Percentiles rank a stretch among this genome's conserved stretches.
Evolutionary conservation across 2,329 filamentous ascomycete genomes (phyloP).

Genomic region (Tolypocladium amazonense): DNA sequence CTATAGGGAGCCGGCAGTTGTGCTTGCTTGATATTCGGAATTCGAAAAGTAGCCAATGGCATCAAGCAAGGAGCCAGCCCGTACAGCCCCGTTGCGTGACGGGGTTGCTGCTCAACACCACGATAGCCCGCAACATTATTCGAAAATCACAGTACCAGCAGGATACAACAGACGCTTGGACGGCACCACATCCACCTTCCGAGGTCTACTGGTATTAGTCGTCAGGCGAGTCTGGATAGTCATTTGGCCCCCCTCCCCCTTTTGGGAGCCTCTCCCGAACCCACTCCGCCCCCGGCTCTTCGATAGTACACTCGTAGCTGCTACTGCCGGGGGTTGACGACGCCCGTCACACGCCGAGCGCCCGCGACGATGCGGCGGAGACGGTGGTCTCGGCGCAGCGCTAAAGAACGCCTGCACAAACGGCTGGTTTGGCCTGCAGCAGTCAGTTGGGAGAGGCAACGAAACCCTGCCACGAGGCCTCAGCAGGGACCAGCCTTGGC

Average conservation of each 20-base stretch:
- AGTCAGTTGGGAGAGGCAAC: not conserved
- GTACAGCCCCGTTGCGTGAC: not conserved
- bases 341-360: not conserved
- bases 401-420: constrained; percentile 4
- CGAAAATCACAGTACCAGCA: not conserved
- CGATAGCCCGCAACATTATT: not conserved
- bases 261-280: not conserved
- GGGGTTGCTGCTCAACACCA: too few species aligned
- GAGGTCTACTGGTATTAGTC: not conserved
- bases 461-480: not conserved
- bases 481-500: not conserved
- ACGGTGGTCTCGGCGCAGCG: not conserved
- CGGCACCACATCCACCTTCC: not conserved
- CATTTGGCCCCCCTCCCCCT: not conserved
- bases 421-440: constrained; percentile 1
- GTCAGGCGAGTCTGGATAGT: not conserved
- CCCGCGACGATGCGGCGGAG: not conserved
- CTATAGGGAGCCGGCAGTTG: not conserved
- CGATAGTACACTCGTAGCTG: not conserved
- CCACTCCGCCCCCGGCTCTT: not conserved
- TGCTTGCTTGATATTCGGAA: not conserved
- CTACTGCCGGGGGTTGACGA: not conserved
- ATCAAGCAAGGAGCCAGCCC: too few species aligned
- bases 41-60: not conserved
- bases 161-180: not conserved